Evolutionary conservation across 2,329 filamentous ascomycete genomes (phyloP), one percentile per base, ranked within the genome.

Genomic region (Dactylonectria macrodidyma): DNA sequence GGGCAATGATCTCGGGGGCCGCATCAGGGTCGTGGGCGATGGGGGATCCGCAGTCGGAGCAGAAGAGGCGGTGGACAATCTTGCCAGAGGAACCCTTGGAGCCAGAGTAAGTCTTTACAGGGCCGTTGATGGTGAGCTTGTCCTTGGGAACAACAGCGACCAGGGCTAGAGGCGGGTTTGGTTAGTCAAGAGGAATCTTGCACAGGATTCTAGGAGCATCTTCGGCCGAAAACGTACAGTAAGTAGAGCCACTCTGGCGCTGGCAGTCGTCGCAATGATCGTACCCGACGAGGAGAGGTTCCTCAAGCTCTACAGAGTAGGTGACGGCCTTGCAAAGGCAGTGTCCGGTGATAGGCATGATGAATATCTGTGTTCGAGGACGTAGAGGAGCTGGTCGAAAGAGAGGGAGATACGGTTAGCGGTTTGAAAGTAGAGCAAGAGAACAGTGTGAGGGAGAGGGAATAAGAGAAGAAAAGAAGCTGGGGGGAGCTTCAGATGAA

Each of bases 201-300:
- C 4, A 30, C 16, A 3, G 7, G 5, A 54, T 36, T 5, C 51
- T n/a, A 36, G 51, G 5, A 38, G 33, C 3, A 14, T 54, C 4
- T 5, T 3, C 51, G 8, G 24, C 41, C 47, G 22, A 33, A n/a
- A 4, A 78, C 87, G 70, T 80, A 90, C 88, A 92, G 81, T 92
- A 92, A 65, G 90, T 91, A 19, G 89, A 92, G 71, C 90, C 90
- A 58, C 82, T 87, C 82, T 92, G 90, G 77, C 90, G 89, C 82
- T 92, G 90, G 86, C 90, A 92, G 81, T 92, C 90, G 77, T 92
- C 90, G 76, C 90, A 92, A 84, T 92, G 90, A 78, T 92, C 91
- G 79, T 92, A 92, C 71, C 87, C 90, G 59, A 88, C 88, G 79
- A 87, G 50, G 62, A 87, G 76, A 60, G 86, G 86, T 56, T 80